Percentiles rank a stretch among this genome's conserved stretches.
Conservation (phyloP, 345 rosid species). For the Brassica carinata region DNA sequence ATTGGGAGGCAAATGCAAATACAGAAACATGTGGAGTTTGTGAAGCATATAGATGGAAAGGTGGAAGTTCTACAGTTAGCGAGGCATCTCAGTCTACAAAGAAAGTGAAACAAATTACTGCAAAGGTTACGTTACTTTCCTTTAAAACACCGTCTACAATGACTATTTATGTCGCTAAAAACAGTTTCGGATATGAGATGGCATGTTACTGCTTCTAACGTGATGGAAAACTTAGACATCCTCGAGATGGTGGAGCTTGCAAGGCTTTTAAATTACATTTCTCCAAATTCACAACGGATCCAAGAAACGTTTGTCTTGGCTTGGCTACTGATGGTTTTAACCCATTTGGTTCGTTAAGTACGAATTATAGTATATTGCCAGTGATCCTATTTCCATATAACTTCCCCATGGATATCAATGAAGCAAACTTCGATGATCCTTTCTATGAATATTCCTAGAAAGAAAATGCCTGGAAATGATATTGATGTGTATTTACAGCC, state of each 20-base stretch:
- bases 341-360: not conserved
- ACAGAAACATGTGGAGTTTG: not conserved
- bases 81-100: not conserved
- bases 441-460: not conserved
- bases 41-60: not conserved
- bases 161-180: not conserved
- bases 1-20: not conserved
- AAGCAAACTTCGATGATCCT: not conserved
- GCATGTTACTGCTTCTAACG: not conserved
- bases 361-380: not conserved
- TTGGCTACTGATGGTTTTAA: not conserved
- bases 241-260: not conserved
- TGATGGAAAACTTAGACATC: not conserved
- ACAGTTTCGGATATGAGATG: not conserved
- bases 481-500: not conserved
- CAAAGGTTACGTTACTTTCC: too few species aligned
- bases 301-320: not conserved
- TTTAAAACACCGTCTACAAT: not conserved
- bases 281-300: not conserved
- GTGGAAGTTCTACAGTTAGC: not conserved
- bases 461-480: not conserved
- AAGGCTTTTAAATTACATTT: not conserved
- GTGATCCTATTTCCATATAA: not conserved
- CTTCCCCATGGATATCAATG: not conserved
- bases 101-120: not conserved